Evolutionary conservation across 1,284 basidiomycete species (phyloP).

Genomic region (Moniliophthora roreri): DNA sequence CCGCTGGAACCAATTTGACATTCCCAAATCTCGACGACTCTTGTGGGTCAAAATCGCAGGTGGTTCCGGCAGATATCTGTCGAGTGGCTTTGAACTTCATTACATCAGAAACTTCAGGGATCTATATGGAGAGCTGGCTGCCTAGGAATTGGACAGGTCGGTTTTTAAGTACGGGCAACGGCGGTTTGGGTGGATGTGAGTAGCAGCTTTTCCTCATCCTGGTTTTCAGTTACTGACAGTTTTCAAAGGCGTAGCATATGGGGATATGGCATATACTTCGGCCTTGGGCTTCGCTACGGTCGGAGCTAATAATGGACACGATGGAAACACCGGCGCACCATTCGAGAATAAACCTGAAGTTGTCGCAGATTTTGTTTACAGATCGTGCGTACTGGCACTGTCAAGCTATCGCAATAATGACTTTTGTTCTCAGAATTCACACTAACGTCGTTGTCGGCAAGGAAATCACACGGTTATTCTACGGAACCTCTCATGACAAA

Average conservation of each 20-base stretch:
- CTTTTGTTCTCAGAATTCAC: conserved; percentile 11
- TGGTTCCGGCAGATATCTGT: conserved; percentile 12
- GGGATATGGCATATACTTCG: conserved; percentile 7
- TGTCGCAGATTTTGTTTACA: conserved; percentile 10
- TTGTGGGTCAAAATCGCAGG: background rate
- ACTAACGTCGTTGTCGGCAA: conserved; percentile 17
- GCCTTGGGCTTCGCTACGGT: conserved; percentile 12
- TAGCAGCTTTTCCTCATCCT: too few relatives aligned
- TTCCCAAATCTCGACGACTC: conserved; percentile 9
- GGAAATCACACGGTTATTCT: conserved; percentile 16
- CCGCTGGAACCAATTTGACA: conserved; percentile 6
- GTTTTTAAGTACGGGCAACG: conserved; percentile 8
- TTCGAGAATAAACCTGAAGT: conserved; percentile 11
- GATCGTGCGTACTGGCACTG: conserved; percentile 4
- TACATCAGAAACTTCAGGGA: conserved; percentile 7
- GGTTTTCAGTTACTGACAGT: too few relatives aligned
- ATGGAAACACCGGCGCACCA: conserved; percentile 10
- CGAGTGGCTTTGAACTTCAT: conserved; percentile 9
- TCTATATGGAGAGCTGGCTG: conserved; percentile 15
- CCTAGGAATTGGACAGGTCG: conserved; percentile 13
- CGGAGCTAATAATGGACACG: conserved; percentile 14
- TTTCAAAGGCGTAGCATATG: conserved; percentile 1
- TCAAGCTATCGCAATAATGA: background rate
- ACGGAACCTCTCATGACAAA: conserved; percentile 11
- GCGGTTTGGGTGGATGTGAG: background rate